These are phyloP conservation scores for Cyclaneusma minus DNA, from an alignment of 2,329 filamentous ascomycete genomes.

Conservation along the genomic window DNA sequence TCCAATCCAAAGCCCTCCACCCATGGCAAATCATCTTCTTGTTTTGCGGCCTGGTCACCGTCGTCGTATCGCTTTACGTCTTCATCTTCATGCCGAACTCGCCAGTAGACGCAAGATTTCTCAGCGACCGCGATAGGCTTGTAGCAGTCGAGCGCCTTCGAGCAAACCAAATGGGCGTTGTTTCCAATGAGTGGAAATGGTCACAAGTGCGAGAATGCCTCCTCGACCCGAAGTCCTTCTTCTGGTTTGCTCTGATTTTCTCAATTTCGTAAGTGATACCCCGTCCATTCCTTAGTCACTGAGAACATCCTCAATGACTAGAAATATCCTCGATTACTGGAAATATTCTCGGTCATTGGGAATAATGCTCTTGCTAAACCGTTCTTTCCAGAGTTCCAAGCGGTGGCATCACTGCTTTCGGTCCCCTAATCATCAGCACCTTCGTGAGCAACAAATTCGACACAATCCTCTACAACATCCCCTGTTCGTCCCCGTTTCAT, in stretches of 20 bases:
- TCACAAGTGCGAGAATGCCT: constrained; percentile 25
- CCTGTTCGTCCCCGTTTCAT: too few species aligned
- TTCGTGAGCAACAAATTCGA: constrained; percentile 24
- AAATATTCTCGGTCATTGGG: too few species aligned
- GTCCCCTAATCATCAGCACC: constrained; percentile 24
- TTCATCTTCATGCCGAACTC: constrained; percentile 17
- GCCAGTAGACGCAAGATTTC: constrained; percentile 23
- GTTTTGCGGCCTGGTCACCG: constrained; percentile 34
- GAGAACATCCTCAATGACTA: too few species aligned
- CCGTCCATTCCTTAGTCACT: too few species aligned
- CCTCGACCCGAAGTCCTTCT: constrained; percentile 21
- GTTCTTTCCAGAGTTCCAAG: constrained; percentile 22
- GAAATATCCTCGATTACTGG: too few species aligned
- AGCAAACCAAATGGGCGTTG: constrained; percentile 37
- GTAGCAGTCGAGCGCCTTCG: constrained; percentile 37
- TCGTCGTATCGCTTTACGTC: constrained; percentile 28
- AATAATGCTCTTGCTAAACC: too few species aligned
- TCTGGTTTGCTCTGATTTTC: constrained; percentile 16
- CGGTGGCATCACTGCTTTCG: constrained; percentile 23
- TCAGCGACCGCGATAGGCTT: constrained; percentile 33
- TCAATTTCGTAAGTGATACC: constrained; percentile 10
- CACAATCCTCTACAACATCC: constrained; percentile 25
- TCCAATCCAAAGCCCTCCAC: constrained; percentile 27
- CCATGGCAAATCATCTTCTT: constrained; percentile 32
- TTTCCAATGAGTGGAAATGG: constrained; percentile 34